A percentile compares a stretch with the other conserved stretches of the same genome.
Evolutionary conservation across 2,329 filamentous ascomycete genomes (phyloP).

Genomic region (Lasiodiplodia citricola): DNA sequence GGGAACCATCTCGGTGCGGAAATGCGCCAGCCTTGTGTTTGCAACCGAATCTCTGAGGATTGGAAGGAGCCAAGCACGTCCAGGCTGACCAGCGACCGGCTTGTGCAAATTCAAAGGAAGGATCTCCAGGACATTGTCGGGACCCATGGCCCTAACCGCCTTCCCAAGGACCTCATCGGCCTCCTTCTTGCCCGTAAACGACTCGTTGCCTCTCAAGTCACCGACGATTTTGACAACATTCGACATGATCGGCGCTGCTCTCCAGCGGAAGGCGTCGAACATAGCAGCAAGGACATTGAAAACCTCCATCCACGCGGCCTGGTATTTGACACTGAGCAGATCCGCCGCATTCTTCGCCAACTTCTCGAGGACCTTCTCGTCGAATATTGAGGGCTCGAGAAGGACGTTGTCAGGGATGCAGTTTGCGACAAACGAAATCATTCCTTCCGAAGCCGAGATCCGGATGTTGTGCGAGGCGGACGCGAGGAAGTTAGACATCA

Average conservation of each 20-base stretch:
- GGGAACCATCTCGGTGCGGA: constrained; percentile 83
- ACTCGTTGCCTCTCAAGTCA: constrained; percentile 83
- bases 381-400: constrained; percentile 86
- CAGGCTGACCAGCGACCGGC: constrained; percentile 76
- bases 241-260: constrained; percentile 76
- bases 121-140: constrained; percentile 79
- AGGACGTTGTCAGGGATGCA: constrained; percentile 85
- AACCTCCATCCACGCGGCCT: constrained; percentile 92
- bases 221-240: constrained; percentile 80
- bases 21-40: constrained; percentile 86
- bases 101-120: constrained; percentile 85
- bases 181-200: constrained; percentile 92
- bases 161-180: constrained; percentile 89
- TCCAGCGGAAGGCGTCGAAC: constrained; percentile 87
- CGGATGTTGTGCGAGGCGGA: constrained; percentile 92
- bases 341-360: constrained; percentile 74
- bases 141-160: constrained; percentile 88
- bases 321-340: constrained; percentile 86
- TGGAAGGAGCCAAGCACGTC: constrained; percentile 92
- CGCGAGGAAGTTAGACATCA: constrained; percentile 80
- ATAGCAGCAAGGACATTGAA: constrained; percentile 87
- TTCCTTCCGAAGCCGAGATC: constrained; percentile 90
- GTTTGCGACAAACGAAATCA: constrained; percentile 91
- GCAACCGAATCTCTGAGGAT: constrained; percentile 87
- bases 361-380: constrained; percentile 87